Percentiles rank a stretch among this genome's conserved stretches.
These are phyloP conservation scores for Gelatoporia subvermispora DNA, from an alignment of 768 basidiomycete genomes.

Conservation along the genomic window DNA sequence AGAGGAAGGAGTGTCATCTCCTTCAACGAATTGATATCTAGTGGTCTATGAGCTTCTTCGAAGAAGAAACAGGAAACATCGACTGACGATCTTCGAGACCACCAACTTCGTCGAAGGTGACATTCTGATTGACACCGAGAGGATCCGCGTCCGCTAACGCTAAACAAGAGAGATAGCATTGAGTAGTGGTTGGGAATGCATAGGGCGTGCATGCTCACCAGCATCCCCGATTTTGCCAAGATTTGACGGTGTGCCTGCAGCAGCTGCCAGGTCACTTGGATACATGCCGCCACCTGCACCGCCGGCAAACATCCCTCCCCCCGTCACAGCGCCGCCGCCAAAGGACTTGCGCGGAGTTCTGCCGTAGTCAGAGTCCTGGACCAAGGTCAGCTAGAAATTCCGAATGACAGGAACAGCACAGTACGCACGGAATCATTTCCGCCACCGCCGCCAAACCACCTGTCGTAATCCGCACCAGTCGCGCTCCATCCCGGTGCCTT, in stretches of 20 bases:
- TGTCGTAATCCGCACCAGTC: constrained; percentile 67
- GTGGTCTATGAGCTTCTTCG: neutral
- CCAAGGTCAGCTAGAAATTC: neutral
- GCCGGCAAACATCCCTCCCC: constrained; percentile 50
- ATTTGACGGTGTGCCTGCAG: constrained; percentile 79
- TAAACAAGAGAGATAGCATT: constrained; percentile 24
- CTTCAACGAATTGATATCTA: constrained; percentile 94
- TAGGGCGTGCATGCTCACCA: constrained; percentile 34
- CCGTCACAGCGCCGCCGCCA: constrained; percentile 37
- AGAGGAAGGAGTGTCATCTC: constrained; percentile 98
- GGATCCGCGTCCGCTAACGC: constrained; percentile 95
- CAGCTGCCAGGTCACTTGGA: constrained; percentile 55
- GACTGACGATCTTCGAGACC: constrained; percentile 88
- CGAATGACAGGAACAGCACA: neutral
- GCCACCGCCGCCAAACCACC: constrained; percentile 67
- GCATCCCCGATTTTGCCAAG: constrained; percentile 81
- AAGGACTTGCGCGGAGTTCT: constrained; percentile 68
- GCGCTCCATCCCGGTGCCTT: constrained; percentile 75
- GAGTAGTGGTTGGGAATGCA: constrained; percentile 13
- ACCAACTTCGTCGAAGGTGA: constrained; percentile 95
- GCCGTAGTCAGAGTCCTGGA: constrained; percentile 67
- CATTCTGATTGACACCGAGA: constrained; percentile 85
- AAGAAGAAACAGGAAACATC: constrained; percentile 1
- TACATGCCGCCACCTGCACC: constrained; percentile 50
- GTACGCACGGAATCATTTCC: constrained; percentile 59